phyloP scores from a whole-genome alignment of 78 protist genomes.

The Cavenderia fasciculata region DNA sequence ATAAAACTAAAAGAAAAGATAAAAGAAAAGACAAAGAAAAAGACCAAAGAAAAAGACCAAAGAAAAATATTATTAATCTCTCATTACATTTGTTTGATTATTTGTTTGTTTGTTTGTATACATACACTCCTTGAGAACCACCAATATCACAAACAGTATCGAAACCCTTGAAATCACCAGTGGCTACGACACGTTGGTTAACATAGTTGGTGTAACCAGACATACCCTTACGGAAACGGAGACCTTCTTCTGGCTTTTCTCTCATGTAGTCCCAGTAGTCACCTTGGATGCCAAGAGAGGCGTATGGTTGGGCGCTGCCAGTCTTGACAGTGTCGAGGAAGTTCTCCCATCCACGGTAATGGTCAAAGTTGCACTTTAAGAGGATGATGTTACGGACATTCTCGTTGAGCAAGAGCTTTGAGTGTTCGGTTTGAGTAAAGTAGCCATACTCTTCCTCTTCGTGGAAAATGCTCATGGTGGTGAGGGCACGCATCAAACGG shows the following conservation, averaged over 20 bases:
- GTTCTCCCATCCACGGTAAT: neutral
- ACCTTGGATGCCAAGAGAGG: neutral
- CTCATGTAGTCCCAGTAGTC: too few species aligned
- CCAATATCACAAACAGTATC: conserved; percentile 19
- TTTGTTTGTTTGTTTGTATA: neutral
- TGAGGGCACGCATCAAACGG: neutral
- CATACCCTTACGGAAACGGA: conserved; percentile 10
- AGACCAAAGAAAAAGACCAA: too few species aligned
- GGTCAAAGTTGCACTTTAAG: too few species aligned
- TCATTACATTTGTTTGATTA: neutral
- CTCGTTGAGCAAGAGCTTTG: too few species aligned
- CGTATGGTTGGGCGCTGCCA: neutral
- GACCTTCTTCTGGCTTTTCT: neutral
- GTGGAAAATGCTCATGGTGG: conserved; percentile 1
- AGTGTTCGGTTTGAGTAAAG: too few species aligned
- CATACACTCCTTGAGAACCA: conserved; percentile 37
- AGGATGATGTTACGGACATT: too few species aligned
- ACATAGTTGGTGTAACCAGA: neutral
- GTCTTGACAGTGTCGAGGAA: neutral
- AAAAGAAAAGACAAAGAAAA: too few species aligned
- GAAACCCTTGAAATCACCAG: conserved; percentile 2
- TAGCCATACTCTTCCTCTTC: too few species aligned
- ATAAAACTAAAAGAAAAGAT: neutral
- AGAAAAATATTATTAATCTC: too few species aligned
- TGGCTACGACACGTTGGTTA: neutral